Evolutionary conservation across 1,284 basidiomycete genomes (phyloP), one percentile per base, ranked within the genome.

Genomic region (Trametes polyzona): DNA sequence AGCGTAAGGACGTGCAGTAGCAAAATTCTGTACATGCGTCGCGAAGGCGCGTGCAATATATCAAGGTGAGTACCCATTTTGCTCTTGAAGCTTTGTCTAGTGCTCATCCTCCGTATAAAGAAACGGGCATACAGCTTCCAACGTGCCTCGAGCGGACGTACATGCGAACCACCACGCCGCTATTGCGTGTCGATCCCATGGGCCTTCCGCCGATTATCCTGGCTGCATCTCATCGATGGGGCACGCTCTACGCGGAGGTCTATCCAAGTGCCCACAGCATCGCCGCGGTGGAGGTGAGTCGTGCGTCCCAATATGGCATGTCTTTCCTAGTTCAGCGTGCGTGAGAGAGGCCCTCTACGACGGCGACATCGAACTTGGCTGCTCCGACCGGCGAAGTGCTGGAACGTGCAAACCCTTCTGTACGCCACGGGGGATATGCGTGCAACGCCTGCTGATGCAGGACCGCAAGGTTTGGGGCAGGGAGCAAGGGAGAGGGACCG

Each of bases 341-440:
- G 40, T 42, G 40, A 16, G 40, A 42, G 24, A 16, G 27, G 14
- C 2, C 1, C 3, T 3, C 24, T 16, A 26, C 5, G n/a, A n/a
- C 26, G 64, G 64, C 1, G 58, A 64, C 24, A 55, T 71, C 23
- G 57, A 65, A 41, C 57, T 67, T 24, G 35, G 43, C 17, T 41
- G 71, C 69, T 71, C n/a, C 64, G 70, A 16, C 2, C 23, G 10
- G 14, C 4, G 23, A 42, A n/a, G 39, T 23, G 16, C 40, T 16
- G 17, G 3, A 27, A 27, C 24, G 23, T 26, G 24, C 27, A 24
- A n/a, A n/a, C n/a, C n/a, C 17, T 21, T 42, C 23, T 19, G 23
- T n/a, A 9, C 23, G n/a, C 12, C 24, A 42, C 24, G 24, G n/a
- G 14, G 40, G 14, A 3, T 26, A 7, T 21, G 16, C n/a, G n/a